A percentile compares a stretch with the other conserved stretches of the same genome.
These are phyloP conservation scores for Sugiyamaella lignohabitans DNA, from an alignment of 805 yeast species.

Conservation along the genomic window DNA sequence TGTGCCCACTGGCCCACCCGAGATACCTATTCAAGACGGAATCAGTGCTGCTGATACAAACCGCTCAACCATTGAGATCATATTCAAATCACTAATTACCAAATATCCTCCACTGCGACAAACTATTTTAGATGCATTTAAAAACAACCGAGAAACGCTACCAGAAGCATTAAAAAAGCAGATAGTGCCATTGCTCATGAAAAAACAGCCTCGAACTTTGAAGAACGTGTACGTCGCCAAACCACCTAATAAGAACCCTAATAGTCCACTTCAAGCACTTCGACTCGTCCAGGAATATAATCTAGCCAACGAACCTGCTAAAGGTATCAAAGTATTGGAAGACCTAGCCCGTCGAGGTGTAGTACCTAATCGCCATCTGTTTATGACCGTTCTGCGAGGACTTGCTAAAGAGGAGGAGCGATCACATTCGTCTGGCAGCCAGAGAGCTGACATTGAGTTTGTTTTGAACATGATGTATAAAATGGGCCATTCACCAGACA, in stretches of 20 bases:
- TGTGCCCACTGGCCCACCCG: not conserved
- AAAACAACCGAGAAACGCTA: not conserved
- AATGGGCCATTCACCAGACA: constrained; percentile 10
- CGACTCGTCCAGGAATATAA: constrained; percentile 7
- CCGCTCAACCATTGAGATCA: not conserved
- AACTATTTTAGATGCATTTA: not conserved
- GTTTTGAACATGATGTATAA: constrained; percentile 13
- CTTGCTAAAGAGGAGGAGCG: constrained; percentile 5
- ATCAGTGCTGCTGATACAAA: not conserved
- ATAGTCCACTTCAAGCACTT: constrained; percentile 4
- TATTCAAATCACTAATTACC: too few species aligned
- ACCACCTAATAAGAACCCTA: not conserved
- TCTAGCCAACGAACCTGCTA: constrained; percentile 4
- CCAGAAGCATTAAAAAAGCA: not conserved
- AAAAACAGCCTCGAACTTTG: not conserved
- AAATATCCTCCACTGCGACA: not conserved
- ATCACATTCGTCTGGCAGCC: not conserved
- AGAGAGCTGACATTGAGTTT: not conserved
- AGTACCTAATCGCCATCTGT: constrained; percentile 11
- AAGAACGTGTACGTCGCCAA: not conserved
- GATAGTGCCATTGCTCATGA: not conserved
- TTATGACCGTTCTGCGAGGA: constrained; percentile 12
- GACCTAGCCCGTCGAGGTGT: constrained; percentile 11
- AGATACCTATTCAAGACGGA: too few species aligned
- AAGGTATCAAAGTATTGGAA: constrained; percentile 11